Evolutionary conservation across 1,284 basidiomycete genomes (phyloP), one percentile per base, ranked within the genome.

Genomic region (Ustilago xerochloae): DNA sequence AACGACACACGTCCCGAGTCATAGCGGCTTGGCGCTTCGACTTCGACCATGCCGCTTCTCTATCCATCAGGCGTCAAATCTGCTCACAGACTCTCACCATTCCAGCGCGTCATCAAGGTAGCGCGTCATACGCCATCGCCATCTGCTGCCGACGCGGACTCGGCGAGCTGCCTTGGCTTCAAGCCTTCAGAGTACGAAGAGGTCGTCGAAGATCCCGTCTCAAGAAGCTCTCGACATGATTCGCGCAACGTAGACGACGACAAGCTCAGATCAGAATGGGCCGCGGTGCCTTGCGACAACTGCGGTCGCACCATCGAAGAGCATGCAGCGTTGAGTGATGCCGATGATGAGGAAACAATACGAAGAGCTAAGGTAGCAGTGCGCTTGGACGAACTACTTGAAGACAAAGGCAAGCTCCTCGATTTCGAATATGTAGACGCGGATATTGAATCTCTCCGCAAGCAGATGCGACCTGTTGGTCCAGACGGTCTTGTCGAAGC

Each of bases 321-420:
- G 39, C 92, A 93, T 77, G 90, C 90, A 22, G 90, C 91, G 26
- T 88, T 83, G 3, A 63, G 58, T 7, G 80, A 81, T 13, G 80
- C 85, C 13, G 76, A 75, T 7, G 69, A 78, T 12, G 79, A 79
- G 28, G 87, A 87, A 75, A 65, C 78, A 48, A 77, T 69, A 30
- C 88, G 94, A 41, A 88, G 92, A 82, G 89, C 88, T 47, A 90
- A 90, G 73, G 90, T 93, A 8, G 93, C 93, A 3, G 88, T 92
- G 55, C 88, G 92, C 54, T 87, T 95, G 53, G 94, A 97, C 82
- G 92, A 94, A 85, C 84, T 93, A 54, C 86, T 95, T 41, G 89
- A 93, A 91, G 92, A 93, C 84, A 87, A 88, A 49, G 89, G 89
- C 50, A 89, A 89, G 79, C 86, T 96, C 26, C 87, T 91, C 13